Evolutionary conservation across 2,329 filamentous ascomycete genomes (phyloP), one percentile per base, ranked within the genome.

Genomic region (Thermothelomyces thermophilus): DNA sequence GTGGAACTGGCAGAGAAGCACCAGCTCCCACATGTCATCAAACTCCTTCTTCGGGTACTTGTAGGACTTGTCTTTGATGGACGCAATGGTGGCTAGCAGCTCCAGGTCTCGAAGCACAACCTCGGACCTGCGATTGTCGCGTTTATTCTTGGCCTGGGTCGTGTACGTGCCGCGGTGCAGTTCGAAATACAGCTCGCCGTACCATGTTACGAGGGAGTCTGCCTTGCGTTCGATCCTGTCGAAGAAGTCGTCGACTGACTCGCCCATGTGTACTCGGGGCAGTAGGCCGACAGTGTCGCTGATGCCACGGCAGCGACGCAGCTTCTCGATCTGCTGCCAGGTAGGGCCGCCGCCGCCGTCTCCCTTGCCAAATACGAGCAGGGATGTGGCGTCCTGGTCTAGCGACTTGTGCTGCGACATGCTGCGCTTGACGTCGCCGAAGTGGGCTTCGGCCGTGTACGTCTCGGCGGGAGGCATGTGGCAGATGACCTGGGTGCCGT

Each of bases 401-500:
- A 98, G 81, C 2, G 89, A 95, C 73, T 97, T 97, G 74, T 98
- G 93, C 65, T 94, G 87, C 13, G 83, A 82, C 50, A 96, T 78
- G 62, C 91, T 96, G 56, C 91, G 82, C 66, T 82, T 91, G 39
- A 98, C 82, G 65, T 98, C 93, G 19, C 91, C 90, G 70, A 97
- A 96, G 67, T 97, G 83, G 22, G 93, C 93, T 60, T 90, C 84
- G 2, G 93, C 87, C 5, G 91, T 97, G 67, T 98, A 97, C 0
- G 93, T 97, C 70, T 98, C 90, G 2, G 88, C 81, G 1, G 93
- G 93, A 3, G 90, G 83, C 93, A 98, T 98, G 64, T 98, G 93
- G 67, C 91, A 97, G 55, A 98, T 82, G 58, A 98, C 93, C 64
- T 97, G 93, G 63, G 87, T 95, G 51, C 93, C 91, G 66, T 98